A percentile compares a stretch with the other conserved stretches of the same genome.
Conservation (phyloP, 1,139 yeast genomes). For the Yamadazyma triangularis region DNA sequence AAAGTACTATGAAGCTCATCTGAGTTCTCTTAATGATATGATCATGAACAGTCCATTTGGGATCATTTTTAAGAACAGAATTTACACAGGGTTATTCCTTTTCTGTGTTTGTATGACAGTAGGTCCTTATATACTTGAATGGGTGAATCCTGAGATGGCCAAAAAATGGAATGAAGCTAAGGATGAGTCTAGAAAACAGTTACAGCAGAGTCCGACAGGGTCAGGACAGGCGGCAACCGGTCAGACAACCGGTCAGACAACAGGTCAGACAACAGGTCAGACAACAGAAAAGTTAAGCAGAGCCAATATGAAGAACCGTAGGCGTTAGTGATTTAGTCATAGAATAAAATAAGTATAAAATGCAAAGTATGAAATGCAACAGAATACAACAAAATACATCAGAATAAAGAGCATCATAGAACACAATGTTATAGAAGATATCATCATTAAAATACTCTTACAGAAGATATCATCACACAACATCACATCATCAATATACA, state of each 20-base stretch:
- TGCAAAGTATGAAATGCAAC: not conserved
- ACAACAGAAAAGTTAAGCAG: no score
- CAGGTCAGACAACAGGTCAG: no score
- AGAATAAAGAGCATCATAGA: no score
- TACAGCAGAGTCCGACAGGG: no score
- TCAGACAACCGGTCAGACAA: no score
- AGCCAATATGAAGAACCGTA: no score
- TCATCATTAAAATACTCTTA: no score
- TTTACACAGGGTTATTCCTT: conserved; percentile 32
- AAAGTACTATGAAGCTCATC: conserved; percentile 33
- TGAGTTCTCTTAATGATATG: conserved; percentile 30
- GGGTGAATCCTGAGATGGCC: conserved; percentile 36
- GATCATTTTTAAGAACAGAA: conserved; percentile 32
- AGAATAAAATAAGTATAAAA: not conserved
- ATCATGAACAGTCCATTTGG: conserved; percentile 42
- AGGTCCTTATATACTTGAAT: conserved; percentile 30
- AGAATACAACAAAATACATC: not conserved
- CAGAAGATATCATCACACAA: no score
- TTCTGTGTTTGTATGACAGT: conserved; percentile 27
- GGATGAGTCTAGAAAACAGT: not conserved
- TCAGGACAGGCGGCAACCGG: no score
- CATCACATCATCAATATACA: no score
- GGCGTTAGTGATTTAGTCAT: no score
- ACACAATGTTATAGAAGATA: no score
- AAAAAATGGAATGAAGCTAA: conserved; percentile 23